Conservation (phyloP, 2,329 filamentous ascomycete genomes). For the Fusarium vanettenii region DNA sequence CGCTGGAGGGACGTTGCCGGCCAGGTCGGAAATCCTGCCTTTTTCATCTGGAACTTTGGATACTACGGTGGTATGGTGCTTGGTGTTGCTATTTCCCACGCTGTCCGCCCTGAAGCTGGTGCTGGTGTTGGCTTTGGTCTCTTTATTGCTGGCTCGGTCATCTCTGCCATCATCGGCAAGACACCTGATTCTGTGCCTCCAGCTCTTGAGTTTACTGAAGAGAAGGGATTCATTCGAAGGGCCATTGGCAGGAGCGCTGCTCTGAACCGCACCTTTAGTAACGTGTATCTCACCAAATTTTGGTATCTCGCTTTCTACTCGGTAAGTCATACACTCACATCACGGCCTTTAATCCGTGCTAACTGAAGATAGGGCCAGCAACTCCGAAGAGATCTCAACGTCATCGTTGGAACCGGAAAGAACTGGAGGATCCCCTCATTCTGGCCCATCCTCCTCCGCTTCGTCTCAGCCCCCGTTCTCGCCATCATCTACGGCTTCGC, state of each 20-base stretch:
- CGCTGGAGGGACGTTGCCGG: constrained; percentile 61
- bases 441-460: constrained; percentile 62
- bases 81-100: constrained; percentile 63
- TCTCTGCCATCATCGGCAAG: constrained; percentile 54
- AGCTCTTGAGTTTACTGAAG: constrained; percentile 55
- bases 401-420: constrained; percentile 62
- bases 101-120: constrained; percentile 56
- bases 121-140: constrained; percentile 64
- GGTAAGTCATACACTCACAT: constrained; percentile 50
- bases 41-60: constrained; percentile 60
- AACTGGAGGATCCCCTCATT: constrained; percentile 68
- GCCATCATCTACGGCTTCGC: constrained; percentile 64
- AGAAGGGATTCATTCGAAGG: constrained; percentile 50
- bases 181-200: constrained; percentile 53
- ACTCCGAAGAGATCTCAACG: constrained; percentile 65
- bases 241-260: constrained; percentile 42
- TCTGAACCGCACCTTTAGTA: constrained; percentile 52
- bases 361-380: constrained; percentile 60
- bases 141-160: constrained; percentile 56
- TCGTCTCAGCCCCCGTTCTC: constrained; percentile 60
- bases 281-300: constrained; percentile 52
- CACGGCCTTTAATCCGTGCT: background rate
- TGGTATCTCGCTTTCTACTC: constrained; percentile 69
- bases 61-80: constrained; percentile 65
- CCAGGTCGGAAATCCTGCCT: constrained; percentile 57